Evolutionary conservation across 371 early-diverging fungal genomes (phyloP).

Genomic region (Batkoa obscura): DNA sequence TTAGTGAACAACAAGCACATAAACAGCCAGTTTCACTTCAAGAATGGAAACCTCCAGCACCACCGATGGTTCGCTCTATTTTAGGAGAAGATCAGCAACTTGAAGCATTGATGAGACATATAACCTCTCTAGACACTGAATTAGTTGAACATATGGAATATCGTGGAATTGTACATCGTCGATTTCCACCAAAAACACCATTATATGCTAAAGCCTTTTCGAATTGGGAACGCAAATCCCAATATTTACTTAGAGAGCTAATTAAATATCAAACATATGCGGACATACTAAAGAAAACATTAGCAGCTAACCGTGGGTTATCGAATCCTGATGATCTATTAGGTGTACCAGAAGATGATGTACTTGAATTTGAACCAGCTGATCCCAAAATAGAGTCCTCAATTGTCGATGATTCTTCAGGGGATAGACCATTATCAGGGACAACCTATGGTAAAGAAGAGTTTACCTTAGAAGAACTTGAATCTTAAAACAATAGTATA

Average conservation of each 20-base stretch:
- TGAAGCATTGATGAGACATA: slow-evolving; percentile 18
- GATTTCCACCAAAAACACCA: slow-evolving; percentile 30
- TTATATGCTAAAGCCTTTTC: slow-evolving; percentile 42
- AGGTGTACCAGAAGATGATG: neutral
- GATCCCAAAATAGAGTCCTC: too few relatives aligned
- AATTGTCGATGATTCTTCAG: too few relatives aligned
- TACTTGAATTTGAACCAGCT: neutral
- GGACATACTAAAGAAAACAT: slow-evolving; percentile 45
- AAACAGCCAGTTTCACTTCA: slow-evolving; percentile 9
- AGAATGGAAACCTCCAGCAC: slow-evolving; percentile 9
- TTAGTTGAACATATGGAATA: slow-evolving; percentile 27
- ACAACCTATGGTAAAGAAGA: too few relatives aligned
- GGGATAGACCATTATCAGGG: too few relatives aligned
- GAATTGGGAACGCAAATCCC: slow-evolving; percentile 76
- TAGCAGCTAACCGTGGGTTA: slow-evolving; percentile 11
- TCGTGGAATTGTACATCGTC: slow-evolving; percentile 19
- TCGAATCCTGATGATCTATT: neutral
- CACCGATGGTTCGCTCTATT: slow-evolving; percentile 8
- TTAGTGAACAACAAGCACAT: neutral
- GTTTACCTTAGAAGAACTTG: too few relatives aligned
- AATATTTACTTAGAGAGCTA: slow-evolving; percentile 65
- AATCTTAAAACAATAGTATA: too few relatives aligned
- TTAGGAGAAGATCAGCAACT: slow-evolving; percentile 18
- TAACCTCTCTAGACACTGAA: slow-evolving; percentile 17
- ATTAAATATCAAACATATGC: slow-evolving; percentile 77